phyloP scores from a whole-genome alignment of 345 rosid species.

The Dipteronia sinensis region DNA sequence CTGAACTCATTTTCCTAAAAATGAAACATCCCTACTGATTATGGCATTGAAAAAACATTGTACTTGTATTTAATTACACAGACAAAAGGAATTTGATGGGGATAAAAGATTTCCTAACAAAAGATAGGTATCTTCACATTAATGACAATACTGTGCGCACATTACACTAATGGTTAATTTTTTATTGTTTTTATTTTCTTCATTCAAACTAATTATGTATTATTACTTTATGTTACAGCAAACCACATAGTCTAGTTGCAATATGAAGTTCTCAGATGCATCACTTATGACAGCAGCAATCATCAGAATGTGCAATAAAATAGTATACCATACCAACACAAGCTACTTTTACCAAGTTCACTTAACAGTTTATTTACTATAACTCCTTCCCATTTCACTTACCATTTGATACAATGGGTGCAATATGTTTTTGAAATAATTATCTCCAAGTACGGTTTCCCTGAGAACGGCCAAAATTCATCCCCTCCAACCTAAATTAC shows the following conservation, averaged over 20 bases:
- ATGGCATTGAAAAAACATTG: neutral
- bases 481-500: constrained; percentile 9
- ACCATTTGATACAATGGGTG: constrained; percentile 21
- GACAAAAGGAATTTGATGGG: too few relatives aligned
- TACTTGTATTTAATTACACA: neutral
- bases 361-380: too few relatives aligned
- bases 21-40: neutral
- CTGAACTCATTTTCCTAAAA: neutral
- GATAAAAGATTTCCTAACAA: too few relatives aligned
- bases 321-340: neutral
- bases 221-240: neutral
- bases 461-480: constrained; percentile 30
- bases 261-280: neutral
- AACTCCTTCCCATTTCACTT: neutral
- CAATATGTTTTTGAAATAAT: constrained; percentile 22
- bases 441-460: constrained; percentile 31
- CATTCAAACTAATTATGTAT: neutral
- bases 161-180: neutral
- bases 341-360: neutral
- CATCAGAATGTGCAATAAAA: neutral
- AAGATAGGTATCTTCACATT: too few relatives aligned
- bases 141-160: neutral
- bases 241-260: neutral
- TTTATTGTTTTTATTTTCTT: too few relatives aligned
- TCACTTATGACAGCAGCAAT: neutral